Evolutionary conservation across 1,284 basidiomycete genomes (phyloP).

Genomic region (Sporisorium scitamineum): DNA sequence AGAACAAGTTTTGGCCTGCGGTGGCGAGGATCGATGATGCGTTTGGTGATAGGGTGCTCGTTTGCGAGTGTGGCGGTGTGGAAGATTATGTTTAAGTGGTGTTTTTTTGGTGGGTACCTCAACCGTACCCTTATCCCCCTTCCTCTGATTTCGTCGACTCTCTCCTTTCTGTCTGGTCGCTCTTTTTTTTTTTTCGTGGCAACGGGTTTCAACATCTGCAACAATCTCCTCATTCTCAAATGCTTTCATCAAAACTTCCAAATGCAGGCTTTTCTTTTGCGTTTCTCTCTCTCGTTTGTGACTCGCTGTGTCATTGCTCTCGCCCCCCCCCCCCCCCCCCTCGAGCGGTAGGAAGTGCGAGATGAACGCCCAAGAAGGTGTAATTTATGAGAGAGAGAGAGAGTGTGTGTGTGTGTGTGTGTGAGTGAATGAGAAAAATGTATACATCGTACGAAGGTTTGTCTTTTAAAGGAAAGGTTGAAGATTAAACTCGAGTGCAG

Average conservation of each 20-base stretch:
- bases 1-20: conserved; percentile 68
- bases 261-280: neutral
- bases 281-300: neutral
- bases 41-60: conserved; percentile 56
- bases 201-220: conserved; percentile 35
- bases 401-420: neutral
- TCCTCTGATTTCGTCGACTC: neutral
- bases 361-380: no score
- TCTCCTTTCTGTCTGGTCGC: neutral
- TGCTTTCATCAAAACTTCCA: no score
- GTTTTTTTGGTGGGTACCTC: neutral
- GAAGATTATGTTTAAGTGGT: conserved; percentile 48
- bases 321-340: no score
- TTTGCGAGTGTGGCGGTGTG: conserved; percentile 61
- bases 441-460: neutral
- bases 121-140: conserved; percentile 4
- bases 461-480: conserved; percentile 88
- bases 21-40: conserved; percentile 64
- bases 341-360: no score
- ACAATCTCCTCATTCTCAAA: neutral
- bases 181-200: conserved; percentile 1
- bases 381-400: neutral
- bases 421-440: no score
- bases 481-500: conserved; percentile 90
- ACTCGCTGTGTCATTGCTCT: no score